Conservation (phyloP, 495 filamentous ascomycete genomes). For the Hypoxylon cercidicola region DNA sequence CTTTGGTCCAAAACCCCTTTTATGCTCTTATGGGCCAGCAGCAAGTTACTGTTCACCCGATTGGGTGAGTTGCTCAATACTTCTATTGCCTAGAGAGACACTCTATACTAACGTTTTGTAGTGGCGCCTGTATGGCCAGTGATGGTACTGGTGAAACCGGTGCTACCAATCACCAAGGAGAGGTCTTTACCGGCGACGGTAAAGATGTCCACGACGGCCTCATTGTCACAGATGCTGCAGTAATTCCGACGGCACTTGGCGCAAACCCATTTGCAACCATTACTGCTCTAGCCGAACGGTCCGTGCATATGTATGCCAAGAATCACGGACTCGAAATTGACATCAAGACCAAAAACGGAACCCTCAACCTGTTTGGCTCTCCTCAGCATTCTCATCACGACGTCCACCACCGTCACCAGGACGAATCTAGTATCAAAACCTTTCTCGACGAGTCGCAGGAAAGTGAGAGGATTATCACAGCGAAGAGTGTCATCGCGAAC, state of each 20-base stretch:
- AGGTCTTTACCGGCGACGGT: constrained; percentile 66
- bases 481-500: constrained; percentile 52
- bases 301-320: constrained; percentile 60
- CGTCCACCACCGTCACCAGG: constrained; percentile 14
- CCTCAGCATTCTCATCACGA: constrained; percentile 41
- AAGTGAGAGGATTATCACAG: constrained; percentile 43
- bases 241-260: constrained; percentile 71
- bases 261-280: constrained; percentile 79
- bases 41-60: constrained; percentile 73
- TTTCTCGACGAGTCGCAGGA: constrained; percentile 43
- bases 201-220: constrained; percentile 64
- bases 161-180: constrained; percentile 71
- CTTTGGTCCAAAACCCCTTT: constrained; percentile 66
- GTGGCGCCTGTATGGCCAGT: constrained; percentile 69
- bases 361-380: constrained; percentile 58
- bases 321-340: constrained; percentile 58
- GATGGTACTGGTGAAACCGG: constrained; percentile 67
- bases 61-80: constrained; percentile 58
- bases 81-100: not conserved
- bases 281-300: constrained; percentile 72
- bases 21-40: constrained; percentile 64
- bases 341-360: constrained; percentile 58
- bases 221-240: constrained; percentile 70
- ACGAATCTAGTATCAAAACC: constrained; percentile 13
- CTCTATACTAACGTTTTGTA: constrained; percentile 29